Evolutionary conservation across 495 filamentous ascomycete genomes (phyloP).

Genomic region (Penicillium riverlandense): DNA sequence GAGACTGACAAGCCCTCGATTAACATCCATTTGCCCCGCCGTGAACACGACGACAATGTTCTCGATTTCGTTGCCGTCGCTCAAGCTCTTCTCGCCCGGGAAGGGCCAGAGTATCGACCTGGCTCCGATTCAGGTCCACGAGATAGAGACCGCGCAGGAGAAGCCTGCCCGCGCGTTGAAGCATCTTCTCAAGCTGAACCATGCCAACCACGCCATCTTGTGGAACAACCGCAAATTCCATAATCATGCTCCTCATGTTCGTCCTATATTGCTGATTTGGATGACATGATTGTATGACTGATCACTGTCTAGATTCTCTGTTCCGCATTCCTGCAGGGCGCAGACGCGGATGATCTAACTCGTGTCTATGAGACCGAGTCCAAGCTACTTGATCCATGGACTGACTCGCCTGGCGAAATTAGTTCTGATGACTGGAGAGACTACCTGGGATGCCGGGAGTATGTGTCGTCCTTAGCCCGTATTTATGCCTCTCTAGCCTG

Average conservation of each 20-base stretch:
- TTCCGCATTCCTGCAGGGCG: slow-evolving; percentile 80
- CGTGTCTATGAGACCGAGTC: slow-evolving; percentile 71
- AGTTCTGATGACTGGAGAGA: slow-evolving; percentile 77
- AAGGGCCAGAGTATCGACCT: slow-evolving; percentile 48
- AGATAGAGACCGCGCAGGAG: slow-evolving; percentile 70
- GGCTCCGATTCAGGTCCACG: slow-evolving; percentile 61
- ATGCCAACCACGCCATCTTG: slow-evolving; percentile 79
- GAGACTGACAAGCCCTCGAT: too few species aligned
- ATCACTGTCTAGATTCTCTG: slow-evolving; percentile 49
- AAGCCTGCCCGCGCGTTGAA: slow-evolving; percentile 79
- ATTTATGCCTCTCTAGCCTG: too few species aligned
- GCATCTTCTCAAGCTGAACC: slow-evolving; percentile 83
- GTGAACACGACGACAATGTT: slow-evolving; percentile 13
- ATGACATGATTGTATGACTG: slow-evolving; percentile 8
- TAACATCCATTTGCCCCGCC: neutral
- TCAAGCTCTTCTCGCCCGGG: slow-evolving; percentile 13
- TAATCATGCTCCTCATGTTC: slow-evolving; percentile 81
- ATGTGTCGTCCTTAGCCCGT: slow-evolving; percentile 8
- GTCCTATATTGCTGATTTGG: slow-evolving; percentile 9
- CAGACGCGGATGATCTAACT: slow-evolving; percentile 60
- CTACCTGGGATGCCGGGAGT: slow-evolving; percentile 64
- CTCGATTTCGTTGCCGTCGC: slow-evolving; percentile 16
- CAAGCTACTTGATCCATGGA: slow-evolving; percentile 70
- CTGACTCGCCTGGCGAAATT: slow-evolving; percentile 76
- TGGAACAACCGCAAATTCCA: slow-evolving; percentile 72